Base-by-base conservation (phyloP, 129 eudicot species). In the Saussurea involucrata region DNA sequence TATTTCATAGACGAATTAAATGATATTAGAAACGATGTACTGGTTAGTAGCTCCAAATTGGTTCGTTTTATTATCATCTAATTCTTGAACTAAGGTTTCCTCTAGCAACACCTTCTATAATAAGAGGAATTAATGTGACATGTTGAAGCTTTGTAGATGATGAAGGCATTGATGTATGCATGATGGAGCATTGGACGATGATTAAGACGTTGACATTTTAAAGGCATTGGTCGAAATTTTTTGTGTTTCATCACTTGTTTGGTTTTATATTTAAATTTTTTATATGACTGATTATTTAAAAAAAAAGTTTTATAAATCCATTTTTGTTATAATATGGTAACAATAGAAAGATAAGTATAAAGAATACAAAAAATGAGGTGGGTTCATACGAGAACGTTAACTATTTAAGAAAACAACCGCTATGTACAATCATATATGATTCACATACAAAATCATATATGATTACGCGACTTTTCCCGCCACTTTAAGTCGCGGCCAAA, bases 171-270 rank as follows among this genome's bases (percentile, higher is more conserved):
- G 74, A 42, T 83, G 78, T 88, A 88, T 87, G 92, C 90, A 87
- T 87, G 42, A 92, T 87, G 61, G 87, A 85, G 87, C 96, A 87
- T 24, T 87, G 87, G 84, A 75, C 21, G n/a, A 13, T 1, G 20
- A 49, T 15, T 49, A 49, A 49, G 58, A 15, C 21, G 7, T 49
- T 4, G 21, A 49, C 58, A 17, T 49, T 49, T 49, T 49, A 7
- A 21, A 49, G 58, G 58, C 4, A 49, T 3, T 4, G 20, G 18
- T 46, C 17, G 4, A 10, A 42, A 42, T 13, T 18, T 46, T 2
- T 6, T 4, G 5, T 46, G 42, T 44, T 46, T 15, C 17, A 13
- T 46, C 5, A 46, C 57, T 46, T 46, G 58, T 15, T 49, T 4
- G 21, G 58, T 49, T 49, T 49, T 21, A 49, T 49, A 49, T 49